phyloP scores from a whole-genome alignment of 2,329 filamentous ascomycete species.

The Polychaeton citri region DNA sequence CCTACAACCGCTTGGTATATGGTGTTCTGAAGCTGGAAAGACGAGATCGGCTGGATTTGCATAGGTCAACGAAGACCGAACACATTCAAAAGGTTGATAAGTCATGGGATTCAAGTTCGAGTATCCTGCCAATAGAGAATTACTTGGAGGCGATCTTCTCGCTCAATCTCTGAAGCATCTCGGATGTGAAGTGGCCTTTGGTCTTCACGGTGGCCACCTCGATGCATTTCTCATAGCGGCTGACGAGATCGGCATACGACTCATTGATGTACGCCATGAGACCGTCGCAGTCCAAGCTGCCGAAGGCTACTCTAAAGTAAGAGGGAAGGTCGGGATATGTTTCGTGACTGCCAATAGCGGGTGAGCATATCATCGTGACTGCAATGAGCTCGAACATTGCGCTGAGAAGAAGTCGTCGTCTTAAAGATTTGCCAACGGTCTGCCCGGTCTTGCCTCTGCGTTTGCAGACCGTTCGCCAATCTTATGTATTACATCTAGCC shows the following conservation, averaged over 20 bases:
- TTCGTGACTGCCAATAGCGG: conserved; percentile 38
- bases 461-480: no score
- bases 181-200: conserved; percentile 32
- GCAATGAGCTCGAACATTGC: conserved; percentile 29
- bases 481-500: no score
- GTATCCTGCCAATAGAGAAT: conserved; percentile 24
- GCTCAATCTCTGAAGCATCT: conserved; percentile 31
- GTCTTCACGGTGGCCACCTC: conserved; percentile 35
- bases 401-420: no score
- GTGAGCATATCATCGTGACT: conserved; percentile 29
- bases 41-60: no score
- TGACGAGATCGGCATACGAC: conserved; percentile 25
- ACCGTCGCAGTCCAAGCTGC: conserved; percentile 36
- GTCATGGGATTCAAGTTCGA: conserved; percentile 18
- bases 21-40: no score
- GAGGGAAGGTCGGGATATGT: conserved; percentile 30
- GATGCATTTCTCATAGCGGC: conserved; percentile 36
- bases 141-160: conserved; percentile 33
- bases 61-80: no score
- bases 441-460: no score
- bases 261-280: conserved; percentile 35
- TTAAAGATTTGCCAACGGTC: no score
- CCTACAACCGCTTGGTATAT: no score
- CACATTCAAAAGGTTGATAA: no score
- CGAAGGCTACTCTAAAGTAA: conserved; percentile 32